phyloP scores from a whole-genome alignment of 1,284 basidiomycete species.

The Schizopora paradoxa region DNA sequence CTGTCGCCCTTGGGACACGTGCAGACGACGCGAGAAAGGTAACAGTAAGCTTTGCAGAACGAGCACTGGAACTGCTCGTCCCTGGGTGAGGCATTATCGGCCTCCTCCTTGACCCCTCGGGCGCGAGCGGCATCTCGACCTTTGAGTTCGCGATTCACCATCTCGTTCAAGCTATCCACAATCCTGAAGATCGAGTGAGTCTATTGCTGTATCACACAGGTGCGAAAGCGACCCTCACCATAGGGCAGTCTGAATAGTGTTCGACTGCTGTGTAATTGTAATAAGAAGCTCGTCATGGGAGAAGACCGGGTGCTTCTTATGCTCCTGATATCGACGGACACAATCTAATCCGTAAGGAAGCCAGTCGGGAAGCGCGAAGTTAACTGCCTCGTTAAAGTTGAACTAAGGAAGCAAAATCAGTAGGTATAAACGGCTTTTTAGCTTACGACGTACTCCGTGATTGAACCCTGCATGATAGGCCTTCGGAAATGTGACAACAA shows the following conservation, averaged over 20 bases:
- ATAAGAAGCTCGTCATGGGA: slow-evolving; percentile 96
- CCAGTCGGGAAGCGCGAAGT: slow-evolving; percentile 98
- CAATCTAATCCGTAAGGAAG: slow-evolving; percentile 82
- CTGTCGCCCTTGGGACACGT: slow-evolving; percentile 46
- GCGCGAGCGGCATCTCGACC: slow-evolving; percentile 59
- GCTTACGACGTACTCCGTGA: slow-evolving; percentile 84
- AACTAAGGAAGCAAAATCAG: slow-evolving; percentile 45
- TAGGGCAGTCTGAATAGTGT: slow-evolving; percentile 87
- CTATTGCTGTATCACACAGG: slow-evolving; percentile 20
- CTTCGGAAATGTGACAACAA: slow-evolving; percentile 96
- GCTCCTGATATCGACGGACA: slow-evolving; percentile 82
- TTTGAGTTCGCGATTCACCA: slow-evolving; percentile 80
- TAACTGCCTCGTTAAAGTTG: slow-evolving; percentile 99
- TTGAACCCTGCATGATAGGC: slow-evolving; percentile 99
- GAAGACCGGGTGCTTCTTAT: slow-evolving; percentile 93
- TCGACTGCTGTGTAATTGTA: slow-evolving; percentile 91
- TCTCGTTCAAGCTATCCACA: slow-evolving; percentile 77
- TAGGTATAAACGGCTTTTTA: slow-evolving; percentile 22
- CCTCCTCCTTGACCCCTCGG: slow-evolving; percentile 56
- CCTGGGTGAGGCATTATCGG: slow-evolving; percentile 76
- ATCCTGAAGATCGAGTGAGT: slow-evolving; percentile 50
- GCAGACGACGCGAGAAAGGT: slow-evolving; percentile 89
- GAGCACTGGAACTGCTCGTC: slow-evolving; percentile 96
- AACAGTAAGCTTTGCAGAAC: slow-evolving; percentile 93
- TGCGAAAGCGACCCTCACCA: slow-evolving; percentile 59